phyloP scores from a whole-genome alignment of 2,329 filamentous ascomycete genomes.

The Penicillium aurantiogriseum region DNA sequence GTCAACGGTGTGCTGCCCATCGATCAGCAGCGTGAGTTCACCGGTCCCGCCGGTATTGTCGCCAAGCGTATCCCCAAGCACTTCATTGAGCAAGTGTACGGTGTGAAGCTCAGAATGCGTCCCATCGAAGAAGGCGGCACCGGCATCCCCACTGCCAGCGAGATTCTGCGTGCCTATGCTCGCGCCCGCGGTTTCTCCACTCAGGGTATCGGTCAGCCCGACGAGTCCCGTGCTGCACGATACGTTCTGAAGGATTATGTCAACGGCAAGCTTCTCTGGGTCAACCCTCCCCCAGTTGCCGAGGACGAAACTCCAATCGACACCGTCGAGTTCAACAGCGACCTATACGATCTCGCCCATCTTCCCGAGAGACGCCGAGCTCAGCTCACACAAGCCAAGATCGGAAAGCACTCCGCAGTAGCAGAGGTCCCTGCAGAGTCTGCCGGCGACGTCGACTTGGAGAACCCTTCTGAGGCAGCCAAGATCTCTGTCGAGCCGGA shows the following conservation, averaged over 20 bases:
- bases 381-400: slow-evolving; percentile 48
- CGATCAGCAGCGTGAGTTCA: slow-evolving; percentile 91
- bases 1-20: slow-evolving; percentile 94
- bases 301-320: slow-evolving; percentile 55
- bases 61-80: slow-evolving; percentile 79
- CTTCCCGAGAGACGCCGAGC: slow-evolving; percentile 77
- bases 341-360: slow-evolving; percentile 80
- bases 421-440: slow-evolving; percentile 26
- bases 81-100: slow-evolving; percentile 91
- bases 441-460: slow-evolving; percentile 30
- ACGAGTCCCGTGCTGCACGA: slow-evolving; percentile 86
- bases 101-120: slow-evolving; percentile 79
- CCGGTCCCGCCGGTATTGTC: slow-evolving; percentile 79
- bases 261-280: slow-evolving; percentile 89
- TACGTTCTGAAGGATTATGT: slow-evolving; percentile 96
- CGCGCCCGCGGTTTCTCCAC: slow-evolving; percentile 87
- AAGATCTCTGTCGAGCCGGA: slow-evolving; percentile 42
- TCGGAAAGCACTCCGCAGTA: slow-evolving; percentile 42
- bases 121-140: slow-evolving; percentile 90
- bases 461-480: slow-evolving; percentile 17
- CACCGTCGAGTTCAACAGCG: slow-evolving; percentile 74
- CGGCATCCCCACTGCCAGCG: slow-evolving; percentile 77
- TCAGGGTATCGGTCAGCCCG: slow-evolving; percentile 82
- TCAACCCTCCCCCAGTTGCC: slow-evolving; percentile 71
- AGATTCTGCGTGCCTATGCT: slow-evolving; percentile 83